Evolutionary conservation across 2,329 filamentous ascomycete species (phyloP).

Genomic region (Hymenoscyphus scutula): DNA sequence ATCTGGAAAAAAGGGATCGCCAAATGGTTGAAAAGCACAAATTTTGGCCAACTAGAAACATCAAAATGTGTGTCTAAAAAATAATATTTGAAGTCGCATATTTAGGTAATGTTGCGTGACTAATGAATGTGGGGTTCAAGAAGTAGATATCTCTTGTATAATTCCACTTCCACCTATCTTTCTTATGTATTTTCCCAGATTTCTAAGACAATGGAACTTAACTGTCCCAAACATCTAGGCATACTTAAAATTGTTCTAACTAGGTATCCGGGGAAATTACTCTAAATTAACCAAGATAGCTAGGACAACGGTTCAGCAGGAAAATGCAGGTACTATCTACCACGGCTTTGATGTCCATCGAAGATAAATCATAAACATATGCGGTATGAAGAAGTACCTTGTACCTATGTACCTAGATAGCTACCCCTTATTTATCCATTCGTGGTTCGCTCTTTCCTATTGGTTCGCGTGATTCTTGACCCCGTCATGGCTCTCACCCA

Average conservation of each 20-base stretch:
- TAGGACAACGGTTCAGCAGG: too few relatives aligned
- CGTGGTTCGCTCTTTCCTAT: constrained; percentile 7
- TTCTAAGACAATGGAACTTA: too few relatives aligned
- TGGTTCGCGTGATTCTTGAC: constrained; percentile 10
- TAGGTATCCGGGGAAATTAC: too few relatives aligned
- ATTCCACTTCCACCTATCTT: too few relatives aligned
- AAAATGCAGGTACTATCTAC: too few relatives aligned
- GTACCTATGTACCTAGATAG: not conserved
- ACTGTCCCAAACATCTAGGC: too few relatives aligned
- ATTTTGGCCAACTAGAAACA: constrained; percentile 11
- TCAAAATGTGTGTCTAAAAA: not conserved
- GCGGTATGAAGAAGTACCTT: not conserved
- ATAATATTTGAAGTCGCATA: not conserved
- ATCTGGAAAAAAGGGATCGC: constrained; percentile 35
- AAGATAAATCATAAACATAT: too few relatives aligned
- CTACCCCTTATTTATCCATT: not conserved
- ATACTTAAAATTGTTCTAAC: too few relatives aligned
- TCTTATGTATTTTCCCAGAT: too few relatives aligned
- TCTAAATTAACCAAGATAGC: too few relatives aligned
- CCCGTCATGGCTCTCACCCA: constrained; percentile 5
- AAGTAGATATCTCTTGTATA: not conserved
- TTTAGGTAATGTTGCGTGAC: not conserved
- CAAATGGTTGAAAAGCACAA: constrained; percentile 32
- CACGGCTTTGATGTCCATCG: too few relatives aligned
- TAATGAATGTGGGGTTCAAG: not conserved